These are phyloP conservation scores for Neonothopanus nambi DNA, from an alignment of 1,284 basidiomycete genomes.

Conservation along the genomic window DNA sequence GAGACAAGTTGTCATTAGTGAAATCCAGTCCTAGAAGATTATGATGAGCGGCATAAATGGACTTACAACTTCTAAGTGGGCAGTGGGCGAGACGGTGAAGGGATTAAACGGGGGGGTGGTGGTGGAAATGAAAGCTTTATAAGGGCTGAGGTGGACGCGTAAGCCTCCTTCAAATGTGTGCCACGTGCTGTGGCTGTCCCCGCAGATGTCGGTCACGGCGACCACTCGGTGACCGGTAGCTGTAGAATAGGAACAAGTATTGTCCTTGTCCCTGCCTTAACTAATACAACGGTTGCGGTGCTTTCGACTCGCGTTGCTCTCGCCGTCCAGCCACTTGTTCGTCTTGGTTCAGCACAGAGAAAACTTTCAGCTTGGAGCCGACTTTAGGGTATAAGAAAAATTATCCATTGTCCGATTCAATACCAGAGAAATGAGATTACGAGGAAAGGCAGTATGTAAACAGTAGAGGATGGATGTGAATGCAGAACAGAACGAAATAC, in stretches of 20 bases:
- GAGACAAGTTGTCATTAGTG: neutral
- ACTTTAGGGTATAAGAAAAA: neutral
- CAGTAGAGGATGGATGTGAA: neutral
- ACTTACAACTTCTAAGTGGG: neutral
- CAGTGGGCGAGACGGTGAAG: neutral
- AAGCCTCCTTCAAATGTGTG: neutral
- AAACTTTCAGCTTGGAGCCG: too few relatives aligned
- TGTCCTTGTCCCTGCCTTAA: too few relatives aligned
- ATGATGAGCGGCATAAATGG: neutral
- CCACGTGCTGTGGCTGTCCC: conserved; percentile 1
- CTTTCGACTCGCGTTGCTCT: too few relatives aligned
- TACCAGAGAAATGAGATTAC: conserved; percentile 1
- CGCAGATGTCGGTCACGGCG: too few relatives aligned
- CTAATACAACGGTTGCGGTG: too few relatives aligned
- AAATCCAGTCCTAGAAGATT: too few relatives aligned
- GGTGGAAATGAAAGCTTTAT: conserved; percentile 1
- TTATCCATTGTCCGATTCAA: conserved; percentile 8
- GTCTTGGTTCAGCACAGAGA: too few relatives aligned
- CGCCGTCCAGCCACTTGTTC: too few relatives aligned
- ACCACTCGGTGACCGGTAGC: neutral
- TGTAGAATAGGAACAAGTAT: too few relatives aligned
- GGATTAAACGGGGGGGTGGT: neutral
- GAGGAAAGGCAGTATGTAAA: neutral
- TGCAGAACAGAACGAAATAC: neutral
- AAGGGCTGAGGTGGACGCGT: conserved; percentile 9